Evolutionary conservation across 805 yeast species (phyloP).

Genomic region (Kodamaea hsintzibuensis): DNA sequence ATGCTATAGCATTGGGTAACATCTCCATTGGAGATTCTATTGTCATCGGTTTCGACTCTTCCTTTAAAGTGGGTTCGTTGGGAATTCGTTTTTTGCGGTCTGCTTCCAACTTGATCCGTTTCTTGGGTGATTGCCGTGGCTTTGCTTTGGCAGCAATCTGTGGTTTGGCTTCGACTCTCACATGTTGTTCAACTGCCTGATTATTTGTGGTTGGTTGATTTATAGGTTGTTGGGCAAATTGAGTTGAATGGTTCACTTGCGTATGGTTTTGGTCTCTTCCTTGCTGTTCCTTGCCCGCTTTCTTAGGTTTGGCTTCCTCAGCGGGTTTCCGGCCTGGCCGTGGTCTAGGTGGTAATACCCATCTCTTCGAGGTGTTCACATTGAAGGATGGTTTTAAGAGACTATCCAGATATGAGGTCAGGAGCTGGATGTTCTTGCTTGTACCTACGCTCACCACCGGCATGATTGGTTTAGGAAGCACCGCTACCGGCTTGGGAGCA

Average conservation of each 20-base stretch:
- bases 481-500: constrained; percentile 39
- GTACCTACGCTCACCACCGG: constrained; percentile 18
- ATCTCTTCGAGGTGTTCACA: constrained; percentile 39
- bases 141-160: neutral
- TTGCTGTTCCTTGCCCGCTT: neutral
- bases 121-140: constrained; percentile 8
- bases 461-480: constrained; percentile 27
- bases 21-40: neutral
- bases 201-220: neutral
- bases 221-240: neutral
- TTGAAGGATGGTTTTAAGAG: constrained; percentile 20
- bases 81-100: neutral
- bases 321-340: constrained; percentile 43
- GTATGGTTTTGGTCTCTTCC: neutral
- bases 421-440: constrained; percentile 17
- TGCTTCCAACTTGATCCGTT: constrained; percentile 8
- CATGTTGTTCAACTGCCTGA: neutral
- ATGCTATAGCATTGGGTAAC: neutral
- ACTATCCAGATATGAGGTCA: constrained; percentile 13
- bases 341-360: constrained; percentile 45
- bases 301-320: constrained; percentile 9
- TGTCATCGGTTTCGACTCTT: neutral
- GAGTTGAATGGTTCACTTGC: neutral
- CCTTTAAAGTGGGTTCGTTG: neutral
- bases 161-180: neutral